phyloP scores from a whole-genome alignment of 805 yeast genomes.

The Candida jianshihensis region DNA sequence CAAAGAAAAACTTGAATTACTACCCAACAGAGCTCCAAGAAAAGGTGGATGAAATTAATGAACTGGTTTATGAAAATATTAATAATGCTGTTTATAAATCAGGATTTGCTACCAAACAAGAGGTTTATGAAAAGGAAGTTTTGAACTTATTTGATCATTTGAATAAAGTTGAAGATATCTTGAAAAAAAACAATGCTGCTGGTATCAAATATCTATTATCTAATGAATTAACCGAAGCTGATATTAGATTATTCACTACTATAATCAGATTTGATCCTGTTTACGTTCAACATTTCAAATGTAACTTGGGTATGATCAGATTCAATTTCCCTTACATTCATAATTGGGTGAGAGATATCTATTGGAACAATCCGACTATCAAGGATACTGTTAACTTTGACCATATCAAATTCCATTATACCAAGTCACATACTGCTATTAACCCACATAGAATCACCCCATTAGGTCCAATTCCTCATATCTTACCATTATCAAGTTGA shows the following conservation, averaged over 20 bases:
- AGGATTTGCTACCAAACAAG: slow-evolving; percentile 83
- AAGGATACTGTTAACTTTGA: slow-evolving; percentile 76
- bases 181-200: slow-evolving; percentile 33
- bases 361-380: slow-evolving; percentile 73
- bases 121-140: slow-evolving; percentile 69
- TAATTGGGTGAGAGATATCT: slow-evolving; percentile 74
- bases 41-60: slow-evolving; percentile 70
- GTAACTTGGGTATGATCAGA: slow-evolving; percentile 79
- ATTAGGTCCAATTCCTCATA: slow-evolving; percentile 78
- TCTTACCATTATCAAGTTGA: slow-evolving; percentile 34
- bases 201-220: slow-evolving; percentile 46
- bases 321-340: slow-evolving; percentile 70
- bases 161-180: slow-evolving; percentile 61
- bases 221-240: slow-evolving; percentile 77
- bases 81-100: slow-evolving; percentile 92
- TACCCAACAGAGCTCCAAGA: slow-evolving; percentile 50
- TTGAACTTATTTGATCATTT: slow-evolving; percentile 54
- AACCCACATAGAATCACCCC: slow-evolving; percentile 86
- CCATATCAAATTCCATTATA: slow-evolving; percentile 88
- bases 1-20: slow-evolving; percentile 45
- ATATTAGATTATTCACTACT: slow-evolving; percentile 80
- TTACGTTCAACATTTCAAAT: slow-evolving; percentile 92
- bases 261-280: slow-evolving; percentile 88
- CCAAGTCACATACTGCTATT: slow-evolving; percentile 72
- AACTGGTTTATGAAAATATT: slow-evolving; percentile 76